Evolutionary conservation across 1,284 basidiomycete genomes (phyloP), one percentile per base, ranked within the genome.

Genomic region (Malassezia slooffiae): DNA sequence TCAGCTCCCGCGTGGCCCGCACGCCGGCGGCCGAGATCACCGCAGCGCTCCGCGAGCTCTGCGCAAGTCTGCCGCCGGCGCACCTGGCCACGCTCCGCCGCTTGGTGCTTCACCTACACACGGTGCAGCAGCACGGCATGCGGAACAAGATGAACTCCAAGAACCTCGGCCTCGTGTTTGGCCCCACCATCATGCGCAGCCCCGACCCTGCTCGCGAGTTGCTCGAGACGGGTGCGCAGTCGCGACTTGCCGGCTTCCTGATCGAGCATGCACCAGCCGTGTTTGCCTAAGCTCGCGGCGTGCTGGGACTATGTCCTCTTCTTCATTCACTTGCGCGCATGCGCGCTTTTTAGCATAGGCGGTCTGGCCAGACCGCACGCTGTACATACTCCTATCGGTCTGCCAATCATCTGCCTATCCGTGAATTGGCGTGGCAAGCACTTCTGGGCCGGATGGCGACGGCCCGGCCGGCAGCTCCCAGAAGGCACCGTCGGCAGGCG

Each of bases 151-250:
- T 99, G 93, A 88, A 81, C 38, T 82, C 87, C 3, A 79, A 88
- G 53, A 99, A 97, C 62, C 73, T 99, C 16, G 93, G 93, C n/a
- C 88, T 96, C n/a, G 89, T 99, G 31, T 96, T 97, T 73, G 93
- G 93, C 57, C 38, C 40, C 19, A 37, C 34, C 26, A 23, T 47
- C 11, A 33, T 43, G 41, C 41, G 34, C 17, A 29, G 33, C 7
- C 10, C 16, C 9, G 30, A 48, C 15, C 46, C 46, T n/a, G 27
- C 24, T 4, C 35, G 23, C 3, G 46, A 48, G 22, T 37, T 48
- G 7, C 19, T 48, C 2, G 46, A 48, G 22, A 39, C 41, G 19
- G 22, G 41, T 17, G n/a, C 30, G 0, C 41, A 43, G 26, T 40
- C 46, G 6, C 23, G 31, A 8, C 26, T 31, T 8, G 31, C 39